Conservation (phyloP, 768 basidiomycete species). For the Pisolithus tinctorius region DNA sequence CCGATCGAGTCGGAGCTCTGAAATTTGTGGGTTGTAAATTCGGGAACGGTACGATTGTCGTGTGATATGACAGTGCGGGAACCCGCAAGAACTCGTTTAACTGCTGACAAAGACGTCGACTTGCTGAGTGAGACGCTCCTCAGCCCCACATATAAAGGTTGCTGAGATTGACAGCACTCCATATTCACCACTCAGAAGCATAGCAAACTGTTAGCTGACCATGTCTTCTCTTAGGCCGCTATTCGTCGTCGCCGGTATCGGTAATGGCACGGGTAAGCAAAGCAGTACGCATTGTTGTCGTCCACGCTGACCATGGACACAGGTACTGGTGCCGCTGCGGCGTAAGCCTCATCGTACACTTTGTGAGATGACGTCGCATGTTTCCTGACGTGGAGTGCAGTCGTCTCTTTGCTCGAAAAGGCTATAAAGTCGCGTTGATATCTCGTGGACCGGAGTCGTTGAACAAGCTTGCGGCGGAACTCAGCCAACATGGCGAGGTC, state of each 20-base stretch:
- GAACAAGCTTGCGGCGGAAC: slow-evolving; percentile 45
- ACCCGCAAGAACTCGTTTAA: too few species aligned
- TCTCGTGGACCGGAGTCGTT: slow-evolving; percentile 50
- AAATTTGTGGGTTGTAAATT: too few species aligned
- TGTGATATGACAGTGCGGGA: too few species aligned
- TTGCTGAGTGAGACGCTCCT: background rate
- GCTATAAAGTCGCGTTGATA: slow-evolving; percentile 62
- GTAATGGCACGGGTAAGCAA: slow-evolving; percentile 31
- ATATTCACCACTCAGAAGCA: background rate
- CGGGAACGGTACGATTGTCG: too few species aligned
- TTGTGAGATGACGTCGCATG: background rate
- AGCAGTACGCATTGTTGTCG: background rate
- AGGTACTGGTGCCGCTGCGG: slow-evolving; percentile 55
- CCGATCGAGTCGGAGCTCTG: background rate
- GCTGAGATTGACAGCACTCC: background rate
- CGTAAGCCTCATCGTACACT: slow-evolving; percentile 32
- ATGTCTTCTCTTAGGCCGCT: slow-evolving; percentile 39
- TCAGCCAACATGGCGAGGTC: slow-evolving; percentile 55
- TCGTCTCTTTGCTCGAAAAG: slow-evolving; percentile 52
- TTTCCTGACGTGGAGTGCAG: slow-evolving; percentile 25
- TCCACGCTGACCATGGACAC: background rate
- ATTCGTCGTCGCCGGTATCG: slow-evolving; percentile 53
- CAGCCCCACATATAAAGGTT: slow-evolving; percentile 8
- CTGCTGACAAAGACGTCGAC: background rate
- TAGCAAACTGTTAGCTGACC: slow-evolving; percentile 1